phyloP scores from a whole-genome alignment of 129 eudicot genomes.

The Flaveria trinervia region DNA sequence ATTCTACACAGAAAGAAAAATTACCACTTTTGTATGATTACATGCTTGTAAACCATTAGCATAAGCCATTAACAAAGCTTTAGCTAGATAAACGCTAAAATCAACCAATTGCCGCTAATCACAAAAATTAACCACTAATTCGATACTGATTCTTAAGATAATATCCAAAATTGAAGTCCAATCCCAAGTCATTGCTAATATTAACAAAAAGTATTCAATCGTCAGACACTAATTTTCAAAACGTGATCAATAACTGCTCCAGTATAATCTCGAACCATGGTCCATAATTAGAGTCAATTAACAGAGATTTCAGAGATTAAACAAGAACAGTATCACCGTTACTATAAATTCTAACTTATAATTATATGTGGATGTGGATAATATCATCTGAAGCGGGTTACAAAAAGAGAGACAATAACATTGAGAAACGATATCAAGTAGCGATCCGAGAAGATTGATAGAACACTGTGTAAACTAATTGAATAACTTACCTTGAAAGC shows the following conservation, averaged over 20 bases:
- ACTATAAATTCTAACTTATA: neutral
- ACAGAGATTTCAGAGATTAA: neutral
- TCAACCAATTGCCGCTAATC: neutral
- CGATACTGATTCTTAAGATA: neutral
- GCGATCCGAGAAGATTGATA: neutral
- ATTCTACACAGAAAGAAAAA: neutral
- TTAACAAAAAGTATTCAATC: neutral
- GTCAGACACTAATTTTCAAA: neutral
- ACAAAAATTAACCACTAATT: neutral
- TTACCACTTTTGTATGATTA: neutral
- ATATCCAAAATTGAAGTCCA: neutral
- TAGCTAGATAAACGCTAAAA: neutral
- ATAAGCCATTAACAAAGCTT: neutral
- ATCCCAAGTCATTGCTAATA: neutral
- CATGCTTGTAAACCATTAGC: neutral
- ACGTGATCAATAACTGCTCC: neutral
- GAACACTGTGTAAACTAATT: too few relatives aligned
- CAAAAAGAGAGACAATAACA: neutral
- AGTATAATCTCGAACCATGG: neutral
- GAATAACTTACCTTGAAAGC: conserved; percentile 18
- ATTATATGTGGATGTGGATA: too few relatives aligned
- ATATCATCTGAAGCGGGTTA: neutral
- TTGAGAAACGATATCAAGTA: neutral
- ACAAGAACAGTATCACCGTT: neutral
- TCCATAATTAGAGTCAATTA: neutral